Percentiles rank a stretch among this genome's conserved stretches.
These are phyloP conservation scores for Brassica hybrid DNA, from an alignment of 441 rosid genomes.

Conservation along the genomic window DNA sequence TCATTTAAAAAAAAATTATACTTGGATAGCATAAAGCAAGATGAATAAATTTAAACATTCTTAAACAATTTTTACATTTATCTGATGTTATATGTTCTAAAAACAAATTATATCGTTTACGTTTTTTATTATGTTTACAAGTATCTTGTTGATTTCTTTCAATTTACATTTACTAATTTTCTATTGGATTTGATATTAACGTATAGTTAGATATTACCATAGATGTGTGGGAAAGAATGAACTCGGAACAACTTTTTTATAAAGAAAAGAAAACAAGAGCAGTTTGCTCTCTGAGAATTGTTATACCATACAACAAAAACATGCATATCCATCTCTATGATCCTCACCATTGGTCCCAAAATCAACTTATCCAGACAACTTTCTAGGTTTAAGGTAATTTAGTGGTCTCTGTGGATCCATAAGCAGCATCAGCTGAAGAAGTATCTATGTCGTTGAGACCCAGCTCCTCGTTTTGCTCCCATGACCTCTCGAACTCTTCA, in stretches of 20 bases:
- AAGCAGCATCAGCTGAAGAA: conserved; percentile 87
- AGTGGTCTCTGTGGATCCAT: conserved; percentile 39
- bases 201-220: background rate
- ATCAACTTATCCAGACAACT: background rate
- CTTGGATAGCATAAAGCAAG: background rate
- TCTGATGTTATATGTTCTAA: background rate
- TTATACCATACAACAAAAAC: conserved; percentile 25
- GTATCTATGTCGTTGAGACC: conserved; percentile 95
- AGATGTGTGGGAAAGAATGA: background rate
- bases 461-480: conserved; percentile 96
- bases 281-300: background rate
- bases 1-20: too few relatives aligned
- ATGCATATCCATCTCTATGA: background rate
- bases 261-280: background rate
- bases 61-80: background rate
- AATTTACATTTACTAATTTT: background rate
- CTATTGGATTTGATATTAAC: background rate
- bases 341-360: background rate
- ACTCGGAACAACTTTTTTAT: background rate
- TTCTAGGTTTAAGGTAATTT: conserved; percentile 7
- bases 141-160: background rate
- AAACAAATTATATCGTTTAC: background rate
- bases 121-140: too few relatives aligned
- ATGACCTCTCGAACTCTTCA: conserved; percentile 86
- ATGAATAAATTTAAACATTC: background rate